Conservation (phyloP, 495 filamentous ascomycete species). For the Xylaria longipes region DNA sequence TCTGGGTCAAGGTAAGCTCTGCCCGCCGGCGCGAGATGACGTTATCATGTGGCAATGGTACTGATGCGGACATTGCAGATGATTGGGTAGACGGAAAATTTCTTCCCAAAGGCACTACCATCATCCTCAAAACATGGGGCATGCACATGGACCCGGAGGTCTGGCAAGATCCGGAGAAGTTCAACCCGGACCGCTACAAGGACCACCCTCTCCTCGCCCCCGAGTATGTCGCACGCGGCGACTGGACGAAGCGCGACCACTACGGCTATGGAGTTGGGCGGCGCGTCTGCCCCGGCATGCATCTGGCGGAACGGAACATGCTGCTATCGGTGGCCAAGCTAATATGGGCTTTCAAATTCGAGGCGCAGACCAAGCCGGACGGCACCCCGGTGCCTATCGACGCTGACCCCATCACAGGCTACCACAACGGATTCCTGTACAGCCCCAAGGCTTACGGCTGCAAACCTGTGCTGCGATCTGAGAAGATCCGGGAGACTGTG, state of each 20-base stretch:
- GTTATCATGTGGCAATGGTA: too few species aligned
- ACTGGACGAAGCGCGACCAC: conserved; percentile 48
- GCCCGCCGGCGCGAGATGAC: not conserved
- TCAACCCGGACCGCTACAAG: conserved; percentile 51
- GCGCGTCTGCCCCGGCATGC: conserved; percentile 61
- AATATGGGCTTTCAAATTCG: conserved; percentile 60
- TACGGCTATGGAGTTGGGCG: conserved; percentile 61
- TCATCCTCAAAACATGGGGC: conserved; percentile 51
- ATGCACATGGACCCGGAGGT: conserved; percentile 45
- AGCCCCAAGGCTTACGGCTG: conserved; percentile 45
- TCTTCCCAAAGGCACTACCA: conserved; percentile 50
- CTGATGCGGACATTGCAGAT: conserved; percentile 36
- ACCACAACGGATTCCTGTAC: conserved; percentile 47
- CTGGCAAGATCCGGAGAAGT: conserved; percentile 51
- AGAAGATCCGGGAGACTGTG: conserved; percentile 41
- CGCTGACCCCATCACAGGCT: conserved; percentile 30
- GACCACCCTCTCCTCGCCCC: not conserved
- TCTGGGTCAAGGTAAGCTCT: conserved; percentile 19
- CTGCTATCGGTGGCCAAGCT: conserved; percentile 55
- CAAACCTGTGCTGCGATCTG: conserved; percentile 37
- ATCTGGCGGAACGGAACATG: conserved; percentile 60
- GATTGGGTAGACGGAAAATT: conserved; percentile 48
- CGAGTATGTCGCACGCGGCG: not conserved
- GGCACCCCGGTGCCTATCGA: conserved; percentile 29
- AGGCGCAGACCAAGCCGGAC: conserved; percentile 17